Base-by-base conservation (phyloP, 441 rosid species). In the Pelargonium fulgidum region DNA sequence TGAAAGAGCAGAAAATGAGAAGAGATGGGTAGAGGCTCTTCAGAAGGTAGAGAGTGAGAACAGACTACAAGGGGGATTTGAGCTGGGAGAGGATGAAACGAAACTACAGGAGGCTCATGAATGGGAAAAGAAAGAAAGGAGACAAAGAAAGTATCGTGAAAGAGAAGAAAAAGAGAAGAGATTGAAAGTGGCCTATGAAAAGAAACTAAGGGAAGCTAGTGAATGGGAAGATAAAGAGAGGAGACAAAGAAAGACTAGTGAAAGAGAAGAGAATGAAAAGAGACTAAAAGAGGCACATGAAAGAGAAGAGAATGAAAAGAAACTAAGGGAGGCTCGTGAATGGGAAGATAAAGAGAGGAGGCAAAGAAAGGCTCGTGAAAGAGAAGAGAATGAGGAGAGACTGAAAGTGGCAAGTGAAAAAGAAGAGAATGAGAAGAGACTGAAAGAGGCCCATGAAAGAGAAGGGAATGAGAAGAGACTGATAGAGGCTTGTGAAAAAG, bases 211-310 rank as follows among this genome's bases (percentile, higher is more conserved):
- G 67, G 80, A 75, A 76, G 83, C 82, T 74, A 76, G 33, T 48
- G 81, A 82, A 65, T 78, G 67, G 77, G 76, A 80, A 73, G 85
- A 85, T 71, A 70, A 44, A 45, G 84, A 77, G 76, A 81, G 48
- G 71, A 78, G 68, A 63, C 76, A 72, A 42, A 84, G 74, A 73
- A 79, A 79, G 72, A 66, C 70, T 67, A 64, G 45, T 67, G 75
- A 76, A 70, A 33, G 39, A 33, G 79, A 75, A 70, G 84, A 77
- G 47, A 81, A 63, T n/a, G 83, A 78, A 73, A 75, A 67, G 66
- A 79, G 65, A 69, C 11, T 66, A 33, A 78, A 67, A 66, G 76
- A 62, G 42, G 19, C 58, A 7, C 19, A n/a, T n/a, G 58, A 13
- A 50, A 50, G 19, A 50, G 16, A 12, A 50, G 58, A 50, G 17